Base-by-base conservation (phyloP, 257 asterid species). In the Phtheirospermum japonicum region DNA sequence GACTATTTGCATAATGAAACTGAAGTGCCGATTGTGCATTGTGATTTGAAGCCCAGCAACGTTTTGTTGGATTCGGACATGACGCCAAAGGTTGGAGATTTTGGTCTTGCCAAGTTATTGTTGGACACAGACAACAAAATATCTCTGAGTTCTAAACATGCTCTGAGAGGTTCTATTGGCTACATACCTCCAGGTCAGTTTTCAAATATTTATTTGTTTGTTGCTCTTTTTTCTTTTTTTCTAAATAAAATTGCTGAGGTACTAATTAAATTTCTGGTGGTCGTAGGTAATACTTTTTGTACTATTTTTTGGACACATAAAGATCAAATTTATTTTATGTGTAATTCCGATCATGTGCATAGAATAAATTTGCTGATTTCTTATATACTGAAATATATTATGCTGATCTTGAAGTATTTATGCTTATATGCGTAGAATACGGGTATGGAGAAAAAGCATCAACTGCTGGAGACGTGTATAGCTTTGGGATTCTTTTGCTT, bases 121-220 rank as follows among this genome's bases (percentile, higher is more conserved):
- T 45, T 76, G 5, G 72, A 62, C 46, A 32, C 64, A 30, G 57
- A 56, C 43, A 61, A 70, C 36, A 75, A 69, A 40, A 34, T 54
- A 57, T 77, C 81, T 6, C 48, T 75, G 26, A 86, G 80, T 71
- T 74, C 74, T 57, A 49, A 81, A 18, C 71, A 79, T 67, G 54
- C 73, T 28, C 82, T 86, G 9, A 83, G 73, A 69, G 95, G 89
- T 30, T 76, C 95, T 39, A 82, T 86, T 17, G 92, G 95, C 61
- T 83, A 86, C 74, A 82, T 84, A 28, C 85, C 92, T 57, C 89
- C 92, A 80, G 95, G 95, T 80, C 9, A 23, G 70, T 54, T 46
- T 20, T 39, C 14, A 5, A 23, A 23, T 23, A 23, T 23, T 1
- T 23, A 23, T 23, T 23, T 23, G 1, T 23, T 23, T 23, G 28